Evolutionary conservation across 352 stramenopile genomes (phyloP), one percentile per base, ranked within the genome.

Genomic region (Phytophthora cryptogea): DNA sequence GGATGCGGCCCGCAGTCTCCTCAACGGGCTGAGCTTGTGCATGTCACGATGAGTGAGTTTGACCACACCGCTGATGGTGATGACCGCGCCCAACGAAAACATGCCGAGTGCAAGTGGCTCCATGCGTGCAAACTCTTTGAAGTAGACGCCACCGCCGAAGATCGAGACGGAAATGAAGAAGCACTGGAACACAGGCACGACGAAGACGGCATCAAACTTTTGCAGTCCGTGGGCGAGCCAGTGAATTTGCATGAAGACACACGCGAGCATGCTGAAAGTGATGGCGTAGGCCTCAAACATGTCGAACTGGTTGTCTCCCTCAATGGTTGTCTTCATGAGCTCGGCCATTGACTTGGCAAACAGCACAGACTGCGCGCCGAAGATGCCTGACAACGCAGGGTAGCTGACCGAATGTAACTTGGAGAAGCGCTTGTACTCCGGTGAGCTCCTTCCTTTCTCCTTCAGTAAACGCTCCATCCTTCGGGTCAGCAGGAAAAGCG

Each of bases 151-250:
- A 8, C 89, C 89, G 7, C 84, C 88, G 36, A 96, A 82, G 44
- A 97, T 91, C 17, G 80, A 90, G n/a, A 93, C 82, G 4, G 91
- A 94, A 43, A 93, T 97, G 70, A 95, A 96, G 64, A 96, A 96
- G 49, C 91, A 95, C 68, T 92, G 82, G 58, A 95, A 93, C 2
- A 92, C 77, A 0, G 86, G 86, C 9, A 95, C 82, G 30, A 97
- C 70, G 32, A 97, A 91, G 8, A 93, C 83, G 2, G 88, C 89
- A 64, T 96, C 89, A 40, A 96, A 96, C 9, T 72, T 70, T 47
- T 91, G 74, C 14, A 97, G 72, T 0, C 87, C 88, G 20, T 83
- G 63, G 5, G 90, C 90, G 30, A 97, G 88, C 78, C 88, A 91
- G 48, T 95, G 80, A 31, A 97, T 90, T 76, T 92, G 92, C 57